phyloP scores from a whole-genome alignment of 352 stramenopile species.

The Globisporangium solare region DNA sequence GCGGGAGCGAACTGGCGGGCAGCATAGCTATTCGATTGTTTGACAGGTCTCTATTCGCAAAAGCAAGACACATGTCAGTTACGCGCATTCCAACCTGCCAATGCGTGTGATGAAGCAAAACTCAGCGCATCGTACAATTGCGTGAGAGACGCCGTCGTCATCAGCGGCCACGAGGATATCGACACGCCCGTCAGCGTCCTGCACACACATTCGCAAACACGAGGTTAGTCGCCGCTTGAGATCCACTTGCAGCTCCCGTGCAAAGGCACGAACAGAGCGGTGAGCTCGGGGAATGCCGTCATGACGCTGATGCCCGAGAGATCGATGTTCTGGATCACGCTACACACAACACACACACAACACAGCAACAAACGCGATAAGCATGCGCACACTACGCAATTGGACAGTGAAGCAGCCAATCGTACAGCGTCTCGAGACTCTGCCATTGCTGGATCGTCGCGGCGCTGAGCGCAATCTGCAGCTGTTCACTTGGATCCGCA shows the following conservation, averaged over 20 bases:
- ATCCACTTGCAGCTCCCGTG: background rate
- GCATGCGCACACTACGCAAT: background rate
- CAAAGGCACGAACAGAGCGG: conserved; percentile 5
- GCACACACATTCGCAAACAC: background rate
- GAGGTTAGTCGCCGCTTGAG: background rate
- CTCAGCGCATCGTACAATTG: conserved; percentile 7
- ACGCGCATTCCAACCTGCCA: background rate
- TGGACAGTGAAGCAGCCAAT: background rate
- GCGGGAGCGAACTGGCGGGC: background rate
- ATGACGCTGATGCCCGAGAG: conserved; percentile 6
- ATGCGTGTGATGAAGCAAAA: background rate
- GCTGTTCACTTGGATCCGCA: background rate
- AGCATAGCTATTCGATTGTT: background rate
- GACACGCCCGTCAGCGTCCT: conserved; percentile 11
- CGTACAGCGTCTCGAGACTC: conserved; percentile 13
- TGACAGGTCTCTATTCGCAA: background rate
- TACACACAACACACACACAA: background rate
- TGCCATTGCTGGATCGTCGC: conserved; percentile 2
- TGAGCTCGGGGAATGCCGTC: conserved; percentile 5
- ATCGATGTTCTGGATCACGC: conserved; percentile 12
- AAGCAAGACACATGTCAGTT: no score
- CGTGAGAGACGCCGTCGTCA: conserved; percentile 10
- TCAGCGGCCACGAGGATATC: conserved; percentile 11
- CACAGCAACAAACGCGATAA: background rate
- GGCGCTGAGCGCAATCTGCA: conserved; percentile 7